phyloP scores from a whole-genome alignment of 306 rosid genomes.

The Dalbergia cultrata region DNA sequence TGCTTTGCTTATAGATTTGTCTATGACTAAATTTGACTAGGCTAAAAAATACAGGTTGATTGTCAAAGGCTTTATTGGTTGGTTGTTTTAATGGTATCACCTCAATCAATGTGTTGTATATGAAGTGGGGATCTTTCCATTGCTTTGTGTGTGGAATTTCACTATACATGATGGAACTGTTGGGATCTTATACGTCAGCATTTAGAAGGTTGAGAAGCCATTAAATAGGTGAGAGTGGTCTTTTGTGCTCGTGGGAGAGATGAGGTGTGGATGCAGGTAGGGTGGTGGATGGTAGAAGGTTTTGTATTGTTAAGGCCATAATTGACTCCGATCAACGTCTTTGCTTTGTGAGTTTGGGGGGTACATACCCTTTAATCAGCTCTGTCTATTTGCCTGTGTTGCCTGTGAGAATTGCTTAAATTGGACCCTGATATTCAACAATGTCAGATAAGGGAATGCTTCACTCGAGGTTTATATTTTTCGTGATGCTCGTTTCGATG shows the following conservation, averaged over 20 bases:
- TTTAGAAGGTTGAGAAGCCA: slow-evolving; percentile 43
- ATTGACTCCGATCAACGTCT: slow-evolving; percentile 14
- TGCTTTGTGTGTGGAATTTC: not conserved
- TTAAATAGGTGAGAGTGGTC: slow-evolving; percentile 21
- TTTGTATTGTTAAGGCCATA: not conserved
- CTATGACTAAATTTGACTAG: slow-evolving; percentile 43
- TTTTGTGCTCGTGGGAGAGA: slow-evolving; percentile 8
- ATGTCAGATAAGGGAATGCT: slow-evolving; percentile 83
- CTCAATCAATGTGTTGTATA: slow-evolving; percentile 14
- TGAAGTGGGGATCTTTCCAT: not conserved
- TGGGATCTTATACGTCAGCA: slow-evolving; percentile 40
- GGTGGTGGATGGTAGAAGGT: slow-evolving; percentile 9
- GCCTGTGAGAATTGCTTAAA: slow-evolving; percentile 15
- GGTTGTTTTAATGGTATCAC: not conserved
- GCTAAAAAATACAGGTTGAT: slow-evolving; percentile 41
- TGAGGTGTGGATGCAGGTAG: slow-evolving; percentile 35
- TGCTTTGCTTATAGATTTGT: slow-evolving; percentile 35
- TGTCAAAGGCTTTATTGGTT: slow-evolving; percentile 35
- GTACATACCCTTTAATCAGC: slow-evolving; percentile 24
- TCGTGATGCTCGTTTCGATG: slow-evolving; percentile 68
- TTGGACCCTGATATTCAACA: slow-evolving; percentile 42
- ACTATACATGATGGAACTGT: slow-evolving; percentile 9
- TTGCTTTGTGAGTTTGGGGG: slow-evolving; percentile 30
- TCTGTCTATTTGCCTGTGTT: slow-evolving; percentile 31
- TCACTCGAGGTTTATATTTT: slow-evolving; percentile 72